Conservation (phyloP, 257 asterid genomes). For the Solanum raphanifolium region DNA sequence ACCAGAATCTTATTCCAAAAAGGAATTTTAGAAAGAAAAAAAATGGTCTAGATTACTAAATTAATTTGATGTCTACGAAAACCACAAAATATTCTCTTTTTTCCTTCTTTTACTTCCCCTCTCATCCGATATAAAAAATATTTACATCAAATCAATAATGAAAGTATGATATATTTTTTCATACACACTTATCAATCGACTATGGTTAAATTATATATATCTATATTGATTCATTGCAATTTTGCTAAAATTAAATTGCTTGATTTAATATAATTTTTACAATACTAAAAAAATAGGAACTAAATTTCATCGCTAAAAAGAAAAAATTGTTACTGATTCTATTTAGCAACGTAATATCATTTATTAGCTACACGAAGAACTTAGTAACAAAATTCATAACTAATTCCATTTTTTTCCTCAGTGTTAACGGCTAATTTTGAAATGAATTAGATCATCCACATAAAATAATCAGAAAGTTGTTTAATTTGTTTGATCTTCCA, state of each 20-base stretch:
- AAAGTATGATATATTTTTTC: not conserved
- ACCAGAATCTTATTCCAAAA: not conserved
- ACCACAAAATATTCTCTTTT: not conserved
- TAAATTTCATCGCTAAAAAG: not conserved
- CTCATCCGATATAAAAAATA: not conserved
- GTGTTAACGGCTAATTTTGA: not conserved
- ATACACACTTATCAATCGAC: not conserved
- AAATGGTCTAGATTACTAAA: not conserved
- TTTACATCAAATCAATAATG: not conserved
- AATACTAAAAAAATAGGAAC: not conserved
- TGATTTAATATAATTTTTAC: not conserved
- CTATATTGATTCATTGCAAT: not conserved
- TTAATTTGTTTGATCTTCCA: not conserved
- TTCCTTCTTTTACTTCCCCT: no score
- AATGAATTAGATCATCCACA: not conserved
- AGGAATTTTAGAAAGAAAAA: not conserved
- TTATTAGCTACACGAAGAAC: no score
- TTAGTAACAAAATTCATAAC: not conserved
- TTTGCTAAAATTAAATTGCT: not conserved
- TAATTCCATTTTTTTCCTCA: not conserved
- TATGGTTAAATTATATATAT: not conserved
- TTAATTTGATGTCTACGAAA: not conserved
- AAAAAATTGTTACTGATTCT: not conserved
- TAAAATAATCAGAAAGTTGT: not conserved
- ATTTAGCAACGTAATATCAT: not conserved